Evolutionary conservation across 371 early-diverging fungal genomes (phyloP), one percentile per base, ranked within the genome.

Genomic region (Mortierella sp.): DNA sequence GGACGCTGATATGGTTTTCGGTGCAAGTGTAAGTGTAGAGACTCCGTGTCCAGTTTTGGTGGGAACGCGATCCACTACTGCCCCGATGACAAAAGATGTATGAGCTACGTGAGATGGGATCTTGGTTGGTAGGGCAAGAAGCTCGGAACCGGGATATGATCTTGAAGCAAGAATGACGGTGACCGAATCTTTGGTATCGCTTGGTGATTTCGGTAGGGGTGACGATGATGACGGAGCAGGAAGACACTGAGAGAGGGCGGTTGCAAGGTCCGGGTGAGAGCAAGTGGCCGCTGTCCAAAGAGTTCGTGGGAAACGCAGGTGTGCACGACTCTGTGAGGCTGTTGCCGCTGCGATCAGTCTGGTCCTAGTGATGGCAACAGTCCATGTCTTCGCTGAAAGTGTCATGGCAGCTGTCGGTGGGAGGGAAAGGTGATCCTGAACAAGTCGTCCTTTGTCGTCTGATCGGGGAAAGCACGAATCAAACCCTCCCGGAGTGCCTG

Each of bases 61-160:
- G 2, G 87, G 82, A 4, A 86, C 84, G 8, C 85, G 86, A 71
- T 88, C 87, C 0, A 88, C 82, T 0, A 88, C 83, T 19, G 82
- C 82, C 2, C 84, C 87, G 6, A 88, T 61, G 48, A 73, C 45
- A 9, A 58, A 24, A 3, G 57, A 57, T 0, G 68, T 64, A 9
- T 59, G 19, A 2, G 61, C 24, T 43, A 73, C 56, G 14, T 59
- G 54, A 7, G n/a, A 6, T 0, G 74, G 74, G 51, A 68, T 24
- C 19, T 57, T 64, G 34, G 64, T 47, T 7, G 74, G 68, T 5
- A 73, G 50, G 1, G 50, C 12, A 16, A 73, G 64, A 2, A 73
- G 61, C 31, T 73, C 68, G 27, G 64, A 60, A 3, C 74, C 74
- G 7, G 58, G 68, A 34, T 60, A 73, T 7, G 74, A 73, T 4